Evolutionary conservation across 2,329 filamentous ascomycete species (phyloP).

Genomic region (Pseudomassariella vexata): DNA sequence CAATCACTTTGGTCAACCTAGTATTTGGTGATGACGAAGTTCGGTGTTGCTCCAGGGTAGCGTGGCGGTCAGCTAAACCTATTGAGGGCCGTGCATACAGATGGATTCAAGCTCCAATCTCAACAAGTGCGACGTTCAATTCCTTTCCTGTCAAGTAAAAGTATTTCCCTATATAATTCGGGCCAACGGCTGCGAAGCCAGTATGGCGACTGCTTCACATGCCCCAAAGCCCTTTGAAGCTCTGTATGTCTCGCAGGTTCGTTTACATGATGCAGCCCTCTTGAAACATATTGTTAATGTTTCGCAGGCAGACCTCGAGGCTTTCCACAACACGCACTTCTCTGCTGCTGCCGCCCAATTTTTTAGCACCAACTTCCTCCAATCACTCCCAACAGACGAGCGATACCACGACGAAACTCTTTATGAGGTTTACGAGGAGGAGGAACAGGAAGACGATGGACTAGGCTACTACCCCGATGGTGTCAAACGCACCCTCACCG

Average conservation of each 20-base stretch:
- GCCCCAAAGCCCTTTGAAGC: conserved; percentile 14
- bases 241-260: conserved; percentile 32
- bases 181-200: too few species aligned
- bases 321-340: conserved; percentile 59
- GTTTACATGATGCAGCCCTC: conserved; percentile 8
- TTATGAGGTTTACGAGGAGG: conserved; percentile 27
- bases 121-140: too few species aligned
- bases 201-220: conserved; percentile 15
- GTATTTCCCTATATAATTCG: too few species aligned
- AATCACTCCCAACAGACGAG: conserved; percentile 18
- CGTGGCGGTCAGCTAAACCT: too few species aligned
- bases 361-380: conserved; percentile 41
- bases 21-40: too few species aligned
- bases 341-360: conserved; percentile 35
- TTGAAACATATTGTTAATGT: conserved; percentile 11
- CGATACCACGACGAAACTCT: conserved; percentile 23
- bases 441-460: conserved; percentile 54
- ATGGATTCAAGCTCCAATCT: too few species aligned
- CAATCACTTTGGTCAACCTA: too few species aligned
- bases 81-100: too few species aligned
- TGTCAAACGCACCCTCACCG: conserved; percentile 80
- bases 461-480: conserved; percentile 86
- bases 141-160: too few species aligned
- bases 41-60: too few species aligned
- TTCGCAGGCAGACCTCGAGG: conserved; percentile 50